Evolutionary conservation across 2,329 filamentous ascomycete genomes (phyloP).

Genomic region (Phyllosticta citribraziliensis): DNA sequence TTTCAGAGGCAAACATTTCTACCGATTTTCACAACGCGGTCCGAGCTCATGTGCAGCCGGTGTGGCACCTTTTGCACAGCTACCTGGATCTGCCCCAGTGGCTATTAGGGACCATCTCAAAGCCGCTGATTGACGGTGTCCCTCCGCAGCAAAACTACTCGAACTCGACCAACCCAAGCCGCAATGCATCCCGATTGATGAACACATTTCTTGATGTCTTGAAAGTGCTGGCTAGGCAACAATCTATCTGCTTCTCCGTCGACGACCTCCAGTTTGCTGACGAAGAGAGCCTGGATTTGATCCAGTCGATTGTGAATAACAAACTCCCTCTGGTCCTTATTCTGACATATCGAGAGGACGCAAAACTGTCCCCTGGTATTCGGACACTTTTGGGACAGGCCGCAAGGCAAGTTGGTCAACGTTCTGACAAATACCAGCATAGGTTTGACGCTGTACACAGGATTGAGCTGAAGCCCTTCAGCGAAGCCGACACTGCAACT

Average conservation of each 20-base stretch:
- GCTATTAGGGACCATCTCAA: slow-evolving; percentile 26
- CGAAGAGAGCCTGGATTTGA: slow-evolving; percentile 73
- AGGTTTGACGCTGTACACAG: slow-evolving; percentile 14
- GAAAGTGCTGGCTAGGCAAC: slow-evolving; percentile 69
- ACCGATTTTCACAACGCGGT: slow-evolving; percentile 53
- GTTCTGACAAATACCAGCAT: background rate
- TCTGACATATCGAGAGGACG: slow-evolving; percentile 49
- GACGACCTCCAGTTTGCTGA: slow-evolving; percentile 91
- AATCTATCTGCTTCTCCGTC: slow-evolving; percentile 78
- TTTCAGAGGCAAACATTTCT: slow-evolving; percentile 52
- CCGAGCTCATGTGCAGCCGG: slow-evolving; percentile 44
- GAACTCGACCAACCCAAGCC: background rate
- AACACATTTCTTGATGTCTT: slow-evolving; percentile 83
- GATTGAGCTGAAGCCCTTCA: slow-evolving; percentile 63
- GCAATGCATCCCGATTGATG: slow-evolving; percentile 50
- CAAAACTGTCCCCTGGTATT: slow-evolving; percentile 27
- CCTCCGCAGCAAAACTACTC: slow-evolving; percentile 14
- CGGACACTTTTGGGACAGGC: slow-evolving; percentile 22
- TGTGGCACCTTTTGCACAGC: slow-evolving; percentile 47
- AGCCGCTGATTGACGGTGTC: slow-evolving; percentile 18
- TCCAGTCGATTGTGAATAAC: slow-evolving; percentile 67
- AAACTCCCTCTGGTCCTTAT: slow-evolving; percentile 76
- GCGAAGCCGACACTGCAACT: slow-evolving; percentile 67
- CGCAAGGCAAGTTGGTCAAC: slow-evolving; percentile 21
- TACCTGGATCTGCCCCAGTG: slow-evolving; percentile 62